Percentiles rank a stretch among this genome's conserved stretches.
Evolutionary conservation across 2,329 filamentous ascomycete genomes (phyloP).

Genomic region (Fusarium avenaceum): DNA sequence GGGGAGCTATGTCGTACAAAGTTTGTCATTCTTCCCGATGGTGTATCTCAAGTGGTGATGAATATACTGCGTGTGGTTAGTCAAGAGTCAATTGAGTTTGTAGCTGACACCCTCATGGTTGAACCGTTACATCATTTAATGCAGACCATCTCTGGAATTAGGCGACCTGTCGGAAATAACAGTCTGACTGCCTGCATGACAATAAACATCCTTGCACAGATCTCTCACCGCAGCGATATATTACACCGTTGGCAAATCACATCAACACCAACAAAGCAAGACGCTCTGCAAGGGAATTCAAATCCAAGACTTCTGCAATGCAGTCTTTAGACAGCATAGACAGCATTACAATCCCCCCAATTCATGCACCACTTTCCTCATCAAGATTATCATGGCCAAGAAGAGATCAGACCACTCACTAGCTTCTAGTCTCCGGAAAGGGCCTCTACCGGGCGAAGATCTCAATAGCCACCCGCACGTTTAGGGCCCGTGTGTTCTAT

Average conservation of each 20-base stretch:
- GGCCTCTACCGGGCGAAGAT: slow-evolving; percentile 41
- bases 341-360: not conserved
- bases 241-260: not conserved
- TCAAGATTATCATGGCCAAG: slow-evolving; percentile 14
- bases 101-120: not conserved
- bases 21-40: slow-evolving; percentile 3
- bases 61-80: no score
- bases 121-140: not conserved
- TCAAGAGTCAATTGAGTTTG: not conserved
- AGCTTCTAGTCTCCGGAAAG: slow-evolving; percentile 20
- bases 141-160: not conserved
- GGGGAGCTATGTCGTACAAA: not conserved
- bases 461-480: slow-evolving; percentile 38
- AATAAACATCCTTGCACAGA: not conserved
- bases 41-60: not conserved
- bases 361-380: slow-evolving; percentile 1
- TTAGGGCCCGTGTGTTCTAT: slow-evolving; percentile 30
- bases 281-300: slow-evolving; percentile 21
- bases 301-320: not conserved
- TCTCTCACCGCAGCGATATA: slow-evolving; percentile 8
- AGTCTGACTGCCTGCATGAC: not conserved
- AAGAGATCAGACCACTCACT: not conserved
- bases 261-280: slow-evolving; percentile 2
- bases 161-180: not conserved
- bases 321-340: slow-evolving; percentile 5